Evolutionary conservation across 305 asterid genomes (phyloP).

Genomic region (Rubia balearica): DNA sequence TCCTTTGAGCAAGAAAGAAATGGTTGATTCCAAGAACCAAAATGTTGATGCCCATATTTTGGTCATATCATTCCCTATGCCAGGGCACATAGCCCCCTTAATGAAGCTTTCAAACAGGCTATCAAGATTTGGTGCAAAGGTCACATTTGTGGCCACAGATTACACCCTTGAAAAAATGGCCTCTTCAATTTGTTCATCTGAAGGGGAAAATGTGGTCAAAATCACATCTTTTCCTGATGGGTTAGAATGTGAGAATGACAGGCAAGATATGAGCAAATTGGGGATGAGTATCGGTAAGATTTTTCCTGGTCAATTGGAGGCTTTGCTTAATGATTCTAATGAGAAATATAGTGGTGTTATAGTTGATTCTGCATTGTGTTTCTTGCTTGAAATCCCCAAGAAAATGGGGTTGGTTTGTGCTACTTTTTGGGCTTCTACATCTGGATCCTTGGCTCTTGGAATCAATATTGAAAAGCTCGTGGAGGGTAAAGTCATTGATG

Average conservation of each 20-base stretch:
- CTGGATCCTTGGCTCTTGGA: slow-evolving; percentile 47
- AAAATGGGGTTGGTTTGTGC: slow-evolving; percentile 41
- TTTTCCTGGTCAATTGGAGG: slow-evolving; percentile 35
- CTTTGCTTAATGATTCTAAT: slow-evolving; percentile 22
- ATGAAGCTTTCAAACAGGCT: slow-evolving; percentile 37
- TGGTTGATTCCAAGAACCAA: background rate
- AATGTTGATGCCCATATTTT: slow-evolving; percentile 28
- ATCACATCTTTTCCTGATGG: slow-evolving; percentile 36
- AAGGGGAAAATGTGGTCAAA: slow-evolving; percentile 18
- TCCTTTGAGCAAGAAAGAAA: background rate
- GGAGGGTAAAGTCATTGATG: slow-evolving; percentile 25
- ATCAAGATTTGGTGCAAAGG: slow-evolving; percentile 29
- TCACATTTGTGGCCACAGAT: slow-evolving; percentile 37
- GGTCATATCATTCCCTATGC: slow-evolving; percentile 38
- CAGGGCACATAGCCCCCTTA: slow-evolving; percentile 47
- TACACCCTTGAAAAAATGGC: slow-evolving; percentile 9
- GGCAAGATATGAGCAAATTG: slow-evolving; percentile 29
- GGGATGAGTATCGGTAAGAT: slow-evolving; percentile 20
- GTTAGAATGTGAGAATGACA: slow-evolving; percentile 23
- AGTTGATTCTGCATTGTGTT: slow-evolving; percentile 33
- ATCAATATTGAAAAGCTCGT: slow-evolving; percentile 36
- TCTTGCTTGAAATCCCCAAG: slow-evolving; percentile 34
- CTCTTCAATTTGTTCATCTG: slow-evolving; percentile 3
- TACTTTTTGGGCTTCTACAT: slow-evolving; percentile 37
- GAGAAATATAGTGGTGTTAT: slow-evolving; percentile 36